Percentiles rank a stretch among this genome's conserved stretches.
phyloP scores from a whole-genome alignment of 306 rosid genomes.

The Gleditsia sinensis region DNA sequence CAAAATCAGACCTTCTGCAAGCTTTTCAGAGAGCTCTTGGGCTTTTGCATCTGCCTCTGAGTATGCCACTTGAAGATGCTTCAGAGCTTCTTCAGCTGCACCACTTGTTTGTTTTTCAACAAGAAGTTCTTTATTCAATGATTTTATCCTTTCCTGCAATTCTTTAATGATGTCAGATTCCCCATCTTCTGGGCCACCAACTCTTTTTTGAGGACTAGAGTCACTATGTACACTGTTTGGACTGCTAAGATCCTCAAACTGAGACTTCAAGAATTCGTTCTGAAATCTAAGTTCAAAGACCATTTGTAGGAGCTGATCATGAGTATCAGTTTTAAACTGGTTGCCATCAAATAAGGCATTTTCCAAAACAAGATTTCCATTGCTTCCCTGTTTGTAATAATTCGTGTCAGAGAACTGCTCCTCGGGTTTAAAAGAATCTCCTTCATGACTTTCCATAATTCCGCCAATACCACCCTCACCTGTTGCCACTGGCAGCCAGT shows the following conservation, averaged over 20 bases:
- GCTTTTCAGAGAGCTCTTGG: slow-evolving; percentile 78
- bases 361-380: slow-evolving; percentile 41
- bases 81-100: slow-evolving; percentile 87
- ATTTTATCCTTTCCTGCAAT: slow-evolving; percentile 58
- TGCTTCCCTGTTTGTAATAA: slow-evolving; percentile 33
- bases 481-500: slow-evolving; percentile 42
- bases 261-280: slow-evolving; percentile 87
- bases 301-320: slow-evolving; percentile 69
- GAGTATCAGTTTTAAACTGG: slow-evolving; percentile 38
- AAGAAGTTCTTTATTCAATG: slow-evolving; percentile 60
- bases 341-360: slow-evolving; percentile 47
- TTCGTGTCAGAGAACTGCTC: slow-evolving; percentile 36
- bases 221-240: slow-evolving; percentile 36
- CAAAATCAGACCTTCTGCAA: slow-evolving; percentile 70
- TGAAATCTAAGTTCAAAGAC: slow-evolving; percentile 69
- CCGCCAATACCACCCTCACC: slow-evolving; percentile 47
- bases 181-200: slow-evolving; percentile 37
- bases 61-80: slow-evolving; percentile 71
- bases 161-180: slow-evolving; percentile 52
- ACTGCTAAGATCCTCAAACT: slow-evolving; percentile 57
- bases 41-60: slow-evolving; percentile 82
- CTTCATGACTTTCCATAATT: slow-evolving; percentile 39
- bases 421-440: slow-evolving; percentile 42
- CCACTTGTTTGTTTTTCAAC: slow-evolving; percentile 83
- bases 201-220: slow-evolving; percentile 36